Evolutionary conservation across 352 stramenopile species (phyloP).

Genomic region (Globisporangium barbulae): DNA sequence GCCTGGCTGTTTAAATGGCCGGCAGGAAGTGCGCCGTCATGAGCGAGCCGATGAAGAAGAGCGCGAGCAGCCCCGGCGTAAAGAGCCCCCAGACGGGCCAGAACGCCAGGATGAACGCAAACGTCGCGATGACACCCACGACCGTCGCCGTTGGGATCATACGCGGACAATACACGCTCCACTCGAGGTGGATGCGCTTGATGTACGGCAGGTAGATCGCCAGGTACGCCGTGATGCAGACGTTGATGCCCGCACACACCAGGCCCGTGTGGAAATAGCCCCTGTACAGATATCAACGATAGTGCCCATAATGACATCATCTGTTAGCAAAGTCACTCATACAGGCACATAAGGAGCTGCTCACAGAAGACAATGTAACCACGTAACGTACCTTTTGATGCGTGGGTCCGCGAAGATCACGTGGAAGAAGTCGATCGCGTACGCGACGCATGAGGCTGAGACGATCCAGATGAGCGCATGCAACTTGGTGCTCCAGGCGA

Average conservation of each 20-base stretch:
- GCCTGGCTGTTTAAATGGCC: conserved; percentile 40
- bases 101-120: conserved; percentile 83
- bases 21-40: conserved; percentile 94
- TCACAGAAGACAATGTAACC: neutral
- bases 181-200: conserved; percentile 76
- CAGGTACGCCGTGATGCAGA: conserved; percentile 87
- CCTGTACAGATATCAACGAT: conserved; percentile 26
- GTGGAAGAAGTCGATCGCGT: conserved; percentile 69
- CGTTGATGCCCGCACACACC: conserved; percentile 74
- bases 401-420: conserved; percentile 63
- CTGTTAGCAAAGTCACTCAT: neutral
- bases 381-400: conserved; percentile 34
- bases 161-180: conserved; percentile 91
- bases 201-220: conserved; percentile 86
- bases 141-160: conserved; percentile 88
- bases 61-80: conserved; percentile 84
- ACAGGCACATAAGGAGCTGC: neutral
- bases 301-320: neutral
- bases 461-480: conserved; percentile 76
- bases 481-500: conserved; percentile 65
- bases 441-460: conserved; percentile 40
- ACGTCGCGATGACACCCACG: conserved; percentile 55
- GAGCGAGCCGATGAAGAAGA: conserved; percentile 89
- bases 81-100: conserved; percentile 93
- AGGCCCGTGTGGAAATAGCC: conserved; percentile 79